phyloP scores from a whole-genome alignment of 352 stramenopile species.

The Hyaloperonospora brassicae region DNA sequence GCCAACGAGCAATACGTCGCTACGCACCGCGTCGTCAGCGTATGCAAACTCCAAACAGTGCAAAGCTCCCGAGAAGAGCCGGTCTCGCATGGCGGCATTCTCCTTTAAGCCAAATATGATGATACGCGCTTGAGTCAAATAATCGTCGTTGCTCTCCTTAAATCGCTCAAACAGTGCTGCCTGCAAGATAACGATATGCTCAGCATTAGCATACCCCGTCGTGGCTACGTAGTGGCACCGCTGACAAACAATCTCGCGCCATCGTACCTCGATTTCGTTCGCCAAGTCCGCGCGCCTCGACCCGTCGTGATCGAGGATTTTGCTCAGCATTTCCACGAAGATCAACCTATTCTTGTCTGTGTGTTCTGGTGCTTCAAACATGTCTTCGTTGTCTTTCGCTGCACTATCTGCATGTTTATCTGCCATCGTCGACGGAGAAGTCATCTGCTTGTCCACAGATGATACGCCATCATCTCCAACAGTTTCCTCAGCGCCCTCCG shows the following conservation, averaged over 20 bases:
- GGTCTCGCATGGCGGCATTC: conserved; percentile 51
- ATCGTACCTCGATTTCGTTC: conserved; percentile 61
- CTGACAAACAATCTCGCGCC: not conserved
- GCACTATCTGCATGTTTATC: conserved; percentile 4
- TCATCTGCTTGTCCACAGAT: conserved; percentile 7
- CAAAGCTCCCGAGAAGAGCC: conserved; percentile 53
- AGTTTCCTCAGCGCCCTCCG: conserved; percentile 5
- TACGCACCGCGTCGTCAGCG: conserved; percentile 52
- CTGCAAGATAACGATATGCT: conserved; percentile 18
- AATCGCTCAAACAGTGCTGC: conserved; percentile 70
- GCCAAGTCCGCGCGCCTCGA: conserved; percentile 33
- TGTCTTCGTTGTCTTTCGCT: conserved; percentile 16
- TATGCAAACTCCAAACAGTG: conserved; percentile 73
- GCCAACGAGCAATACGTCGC: not conserved
- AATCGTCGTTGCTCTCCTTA: conserved; percentile 70
- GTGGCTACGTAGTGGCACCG: not conserved
- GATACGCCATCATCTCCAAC: conserved; percentile 5
- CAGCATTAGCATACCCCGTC: conserved; percentile 5
- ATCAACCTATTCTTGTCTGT: conserved; percentile 49
- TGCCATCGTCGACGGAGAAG: conserved; percentile 5
- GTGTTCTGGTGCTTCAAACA: conserved; percentile 32
- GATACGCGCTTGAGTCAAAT: conserved; percentile 60
- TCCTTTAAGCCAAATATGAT: conserved; percentile 76
- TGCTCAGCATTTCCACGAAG: conserved; percentile 65
- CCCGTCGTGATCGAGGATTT: conserved; percentile 41